Percentiles rank a stretch among this genome's conserved stretches.
phyloP scores from a whole-genome alignment of 108 stramenopile genomes.

The Cyclostephanos invisitatus region DNA sequence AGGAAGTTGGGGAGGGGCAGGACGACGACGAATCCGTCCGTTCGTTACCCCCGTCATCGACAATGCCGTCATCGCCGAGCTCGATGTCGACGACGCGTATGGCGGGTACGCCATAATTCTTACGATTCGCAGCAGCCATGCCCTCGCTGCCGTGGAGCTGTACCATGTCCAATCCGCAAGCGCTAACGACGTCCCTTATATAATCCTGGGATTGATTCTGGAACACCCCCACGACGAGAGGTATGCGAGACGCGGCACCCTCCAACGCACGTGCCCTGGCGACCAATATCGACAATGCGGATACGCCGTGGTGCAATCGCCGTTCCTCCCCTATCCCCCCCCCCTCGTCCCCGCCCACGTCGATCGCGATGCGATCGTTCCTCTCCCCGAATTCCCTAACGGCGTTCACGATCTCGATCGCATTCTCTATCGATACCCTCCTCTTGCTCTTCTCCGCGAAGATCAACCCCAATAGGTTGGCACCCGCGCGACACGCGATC shows the following conservation, averaged over 20 bases:
- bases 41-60: neutral
- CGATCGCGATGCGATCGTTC: slow-evolving; percentile 41
- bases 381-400: slow-evolving; percentile 92
- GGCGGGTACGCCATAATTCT: slow-evolving; percentile 80
- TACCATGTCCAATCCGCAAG: slow-evolving; percentile 92
- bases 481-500: slow-evolving; percentile 87
- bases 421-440: slow-evolving; percentile 68
- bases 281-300: slow-evolving; percentile 51
- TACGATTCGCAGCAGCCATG: slow-evolving; percentile 71
- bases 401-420: slow-evolving; percentile 70
- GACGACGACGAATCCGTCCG: neutral
- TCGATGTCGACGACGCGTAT: slow-evolving; percentile 94
- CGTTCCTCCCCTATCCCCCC: neutral
- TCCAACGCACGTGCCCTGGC: slow-evolving; percentile 61
- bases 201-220: slow-evolving; percentile 89
- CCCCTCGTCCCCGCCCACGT: slow-evolving; percentile 3
- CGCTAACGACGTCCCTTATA: slow-evolving; percentile 74
- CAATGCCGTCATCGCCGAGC: slow-evolving; percentile 53
- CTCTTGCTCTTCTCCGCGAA: slow-evolving; percentile 91
- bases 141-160: slow-evolving; percentile 97
- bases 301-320: slow-evolving; percentile 12
- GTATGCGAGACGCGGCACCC: slow-evolving; percentile 52
- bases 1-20: slow-evolving; percentile 28
- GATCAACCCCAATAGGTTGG: slow-evolving; percentile 95
- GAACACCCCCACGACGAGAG: slow-evolving; percentile 95